phyloP scores from a whole-genome alignment of 1,284 basidiomycete genomes.

The Rhodotorula sp. region DNA sequence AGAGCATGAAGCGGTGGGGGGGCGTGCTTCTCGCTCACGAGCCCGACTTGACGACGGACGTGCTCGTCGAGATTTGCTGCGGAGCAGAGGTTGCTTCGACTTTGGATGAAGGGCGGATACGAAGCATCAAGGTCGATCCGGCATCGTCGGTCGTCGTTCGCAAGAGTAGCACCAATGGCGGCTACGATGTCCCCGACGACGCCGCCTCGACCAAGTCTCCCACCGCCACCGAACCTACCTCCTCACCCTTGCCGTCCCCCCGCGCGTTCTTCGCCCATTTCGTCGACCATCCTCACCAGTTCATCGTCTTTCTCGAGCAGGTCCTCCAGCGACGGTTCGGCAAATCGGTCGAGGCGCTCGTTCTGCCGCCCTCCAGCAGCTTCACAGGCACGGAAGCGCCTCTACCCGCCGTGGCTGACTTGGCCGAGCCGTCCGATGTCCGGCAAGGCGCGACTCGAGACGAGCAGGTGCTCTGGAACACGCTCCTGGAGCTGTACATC shows the following conservation, averaged over 20 bases:
- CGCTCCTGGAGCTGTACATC: slow-evolving; percentile 89
- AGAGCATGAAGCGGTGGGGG: slow-evolving; percentile 55
- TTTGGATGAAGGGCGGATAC: neutral
- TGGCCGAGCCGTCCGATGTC: slow-evolving; percentile 49
- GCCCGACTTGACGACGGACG: slow-evolving; percentile 80
- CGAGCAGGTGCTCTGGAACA: slow-evolving; percentile 91
- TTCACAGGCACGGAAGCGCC: slow-evolving; percentile 2
- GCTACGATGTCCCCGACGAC: slow-evolving; percentile 20
- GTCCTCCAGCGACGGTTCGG: slow-evolving; percentile 79
- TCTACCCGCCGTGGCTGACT: slow-evolving; percentile 50
- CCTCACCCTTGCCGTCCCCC: slow-evolving; percentile 68
- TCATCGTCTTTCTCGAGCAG: slow-evolving; percentile 83
- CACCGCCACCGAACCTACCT: slow-evolving; percentile 64
- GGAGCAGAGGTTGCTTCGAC: slow-evolving; percentile 51
- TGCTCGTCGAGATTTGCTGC: slow-evolving; percentile 89
- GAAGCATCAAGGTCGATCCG: neutral
- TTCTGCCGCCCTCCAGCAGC: neutral
- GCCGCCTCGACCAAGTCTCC: slow-evolving; percentile 54
- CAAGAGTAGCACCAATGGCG: neutral
- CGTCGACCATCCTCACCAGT: slow-evolving; percentile 79
- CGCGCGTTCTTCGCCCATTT: slow-evolving; percentile 90
- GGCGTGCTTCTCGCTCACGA: slow-evolving; percentile 67
- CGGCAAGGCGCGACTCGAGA: slow-evolving; percentile 64
- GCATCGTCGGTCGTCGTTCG: too few species aligned
- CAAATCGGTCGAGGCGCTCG: slow-evolving; percentile 61